Conservation (phyloP, 2,329 filamentous ascomycete genomes). For the Diaporthe longicolla region DNA sequence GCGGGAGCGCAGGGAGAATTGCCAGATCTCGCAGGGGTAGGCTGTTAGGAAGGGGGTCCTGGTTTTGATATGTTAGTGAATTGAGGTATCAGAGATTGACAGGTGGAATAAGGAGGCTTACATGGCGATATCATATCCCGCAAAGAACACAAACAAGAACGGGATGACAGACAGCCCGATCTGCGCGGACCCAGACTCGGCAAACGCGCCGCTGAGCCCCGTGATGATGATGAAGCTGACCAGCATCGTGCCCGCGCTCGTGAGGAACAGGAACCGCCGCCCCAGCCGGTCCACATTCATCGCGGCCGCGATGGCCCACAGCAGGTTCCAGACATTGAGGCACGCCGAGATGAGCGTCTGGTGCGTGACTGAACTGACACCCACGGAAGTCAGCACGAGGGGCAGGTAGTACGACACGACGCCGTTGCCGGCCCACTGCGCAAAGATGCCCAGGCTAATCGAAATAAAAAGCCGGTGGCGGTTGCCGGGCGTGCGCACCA, state of each 20-base stretch:
- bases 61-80: background rate
- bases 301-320: slow-evolving; percentile 36
- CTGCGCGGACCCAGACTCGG: slow-evolving; percentile 48
- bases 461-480: slow-evolving; percentile 50
- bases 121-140: slow-evolving; percentile 54
- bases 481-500: slow-evolving; percentile 48
- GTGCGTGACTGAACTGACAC: slow-evolving; percentile 37
- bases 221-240: slow-evolving; percentile 59
- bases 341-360: slow-evolving; percentile 41
- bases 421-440: slow-evolving; percentile 49
- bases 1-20: slow-evolving; percentile 63
- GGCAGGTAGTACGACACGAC: slow-evolving; percentile 29
- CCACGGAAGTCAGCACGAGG: slow-evolving; percentile 17
- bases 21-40: slow-evolving; percentile 63
- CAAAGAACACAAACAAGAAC: slow-evolving; percentile 58
- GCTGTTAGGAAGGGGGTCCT: slow-evolving; percentile 50
- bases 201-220: slow-evolving; percentile 55
- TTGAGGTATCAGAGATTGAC: no score
- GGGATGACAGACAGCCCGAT: slow-evolving; percentile 56
- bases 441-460: slow-evolving; percentile 49
- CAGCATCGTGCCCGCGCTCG: slow-evolving; percentile 59
- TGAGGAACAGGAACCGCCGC: slow-evolving; percentile 59
- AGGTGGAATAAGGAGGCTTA: no score
- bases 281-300: slow-evolving; percentile 44
- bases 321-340: slow-evolving; percentile 42